phyloP scores from a whole-genome alignment of 2,329 filamentous ascomycete genomes.

The Incumbomyces lentus region DNA sequence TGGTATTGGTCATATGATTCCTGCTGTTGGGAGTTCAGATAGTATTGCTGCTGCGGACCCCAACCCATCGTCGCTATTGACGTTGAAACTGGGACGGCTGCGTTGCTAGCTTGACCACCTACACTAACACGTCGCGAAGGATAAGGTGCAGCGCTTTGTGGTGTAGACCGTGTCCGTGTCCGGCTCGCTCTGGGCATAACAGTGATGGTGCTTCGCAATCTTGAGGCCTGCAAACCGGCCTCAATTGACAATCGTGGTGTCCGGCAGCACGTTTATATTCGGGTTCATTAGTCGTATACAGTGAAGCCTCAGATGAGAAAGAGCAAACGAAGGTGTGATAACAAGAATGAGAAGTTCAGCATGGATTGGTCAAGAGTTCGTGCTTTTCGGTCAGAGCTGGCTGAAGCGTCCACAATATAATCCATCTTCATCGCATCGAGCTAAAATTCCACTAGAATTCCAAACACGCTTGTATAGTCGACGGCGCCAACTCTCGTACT shows the following conservation, averaged over 20 bases:
- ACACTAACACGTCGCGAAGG: not conserved
- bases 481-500: constrained; percentile 1
- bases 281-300: not conserved
- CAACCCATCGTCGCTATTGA: not conserved
- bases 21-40: not conserved
- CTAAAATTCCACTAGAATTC: not conserved
- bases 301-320: not conserved
- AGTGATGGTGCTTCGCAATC: not conserved
- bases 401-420: constrained; percentile 2
- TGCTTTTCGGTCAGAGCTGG: constrained; percentile 1
- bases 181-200: constrained; percentile 6
- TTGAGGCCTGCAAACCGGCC: not conserved
- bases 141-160: constrained; percentile 6
- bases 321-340: constrained; percentile 3
- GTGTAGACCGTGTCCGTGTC: not conserved
- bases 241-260: not conserved
- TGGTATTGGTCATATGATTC: not conserved
- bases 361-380: constrained; percentile 4
- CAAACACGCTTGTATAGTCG: constrained; percentile 8
- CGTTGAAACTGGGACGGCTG: constrained; percentile 4
- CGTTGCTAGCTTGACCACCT: not conserved
- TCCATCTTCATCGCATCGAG: not conserved
- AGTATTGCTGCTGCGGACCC: not conserved
- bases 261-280: not conserved
- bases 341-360: not conserved